Base-by-base conservation (phyloP, 2,329 filamentous ascomycete genomes). In the Alternaria panax region DNA sequence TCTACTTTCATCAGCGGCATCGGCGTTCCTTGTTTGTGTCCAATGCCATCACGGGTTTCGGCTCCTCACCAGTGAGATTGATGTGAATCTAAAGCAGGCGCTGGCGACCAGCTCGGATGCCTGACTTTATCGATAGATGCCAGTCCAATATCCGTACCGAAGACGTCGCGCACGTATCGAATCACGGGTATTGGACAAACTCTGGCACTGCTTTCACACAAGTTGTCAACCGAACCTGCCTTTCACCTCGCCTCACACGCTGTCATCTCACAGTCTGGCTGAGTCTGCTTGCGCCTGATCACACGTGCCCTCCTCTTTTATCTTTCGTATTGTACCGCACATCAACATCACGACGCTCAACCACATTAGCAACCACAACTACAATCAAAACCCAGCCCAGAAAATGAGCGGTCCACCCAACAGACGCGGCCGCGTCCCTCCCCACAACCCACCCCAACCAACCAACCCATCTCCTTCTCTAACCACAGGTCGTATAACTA, bases 71-170 rank as follows among this genome's bases (percentile, higher is more conserved):
- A 12, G 4, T 20, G 3, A 9, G n/a, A 4, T 20, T 4, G 8
- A 4, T 0, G n/a, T 38, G n/a, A 11, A 8, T 0, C n/a, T 18
- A 0, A 38, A 18, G 8, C n/a, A 20, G 4, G 8, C 6, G 8
- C 8, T 11, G 8, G 0, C 1, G 4, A 20, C 7, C 7, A 9
- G 8, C 7, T 18, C n/a, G 36, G 22, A 22, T 3, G 3, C 4
- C 2, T 2, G 9, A 5, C 3, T 40, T 9, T 7, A 40, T 22
- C 9, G 11, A 40, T 40, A 38, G 34, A 20, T 9, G 14, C 34
- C 2, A 4, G 18, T 18, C 4, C 8, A 38, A 20, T 20, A 4
- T 38, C n/a, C 20, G 4, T 8, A 9, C 7, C 14, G n/a, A 16
- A 11, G 34, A 4, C 7, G 8, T 16, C 7, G 7, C 14, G n/a